Percentiles rank a stretch among this genome's conserved stretches.
Conservation (phyloP, 2,329 filamentous ascomycete genomes). For the Alternaria brassicae region DNA sequence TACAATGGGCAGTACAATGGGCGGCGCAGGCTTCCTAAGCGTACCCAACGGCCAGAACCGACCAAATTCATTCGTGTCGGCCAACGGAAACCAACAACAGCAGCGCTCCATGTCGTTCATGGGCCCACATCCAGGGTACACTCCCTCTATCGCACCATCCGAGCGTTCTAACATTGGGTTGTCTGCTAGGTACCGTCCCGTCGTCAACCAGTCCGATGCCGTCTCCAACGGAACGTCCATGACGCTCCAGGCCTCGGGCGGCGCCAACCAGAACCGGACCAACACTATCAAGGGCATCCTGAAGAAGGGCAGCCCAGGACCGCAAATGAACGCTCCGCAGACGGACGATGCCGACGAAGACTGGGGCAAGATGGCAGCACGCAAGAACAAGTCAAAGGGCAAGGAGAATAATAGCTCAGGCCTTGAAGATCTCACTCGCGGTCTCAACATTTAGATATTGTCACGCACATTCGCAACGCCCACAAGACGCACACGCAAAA, state of each 20-base stretch:
- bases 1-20: conserved; percentile 31
- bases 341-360: conserved; percentile 45
- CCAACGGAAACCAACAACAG: conserved; percentile 56
- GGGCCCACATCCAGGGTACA: conserved; percentile 64
- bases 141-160: conserved; percentile 91
- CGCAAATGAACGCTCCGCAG: conserved; percentile 25
- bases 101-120: conserved; percentile 43
- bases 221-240: conserved; percentile 40
- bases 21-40: conserved; percentile 37
- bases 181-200: conserved; percentile 87
- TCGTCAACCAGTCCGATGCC: conserved; percentile 61
- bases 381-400: conserved; percentile 37
- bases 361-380: conserved; percentile 41
- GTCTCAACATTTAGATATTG: conserved; percentile 31
- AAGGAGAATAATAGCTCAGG: conserved; percentile 27
- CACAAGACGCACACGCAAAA: conserved; percentile 6
- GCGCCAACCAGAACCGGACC: conserved; percentile 24
- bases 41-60: conserved; percentile 48
- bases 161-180: conserved; percentile 94
- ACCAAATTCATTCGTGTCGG: conserved; percentile 57
- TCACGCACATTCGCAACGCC: conserved; percentile 9
- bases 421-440: conserved; percentile 37
- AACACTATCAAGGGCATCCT: conserved; percentile 44
- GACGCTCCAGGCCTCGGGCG: conserved; percentile 43
- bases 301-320: conserved; percentile 32